Percentiles rank a stretch among this genome's conserved stretches.
Evolutionary conservation across 495 filamentous ascomycete genomes (phyloP).

Genomic region (Xylaria telfairii): DNA sequence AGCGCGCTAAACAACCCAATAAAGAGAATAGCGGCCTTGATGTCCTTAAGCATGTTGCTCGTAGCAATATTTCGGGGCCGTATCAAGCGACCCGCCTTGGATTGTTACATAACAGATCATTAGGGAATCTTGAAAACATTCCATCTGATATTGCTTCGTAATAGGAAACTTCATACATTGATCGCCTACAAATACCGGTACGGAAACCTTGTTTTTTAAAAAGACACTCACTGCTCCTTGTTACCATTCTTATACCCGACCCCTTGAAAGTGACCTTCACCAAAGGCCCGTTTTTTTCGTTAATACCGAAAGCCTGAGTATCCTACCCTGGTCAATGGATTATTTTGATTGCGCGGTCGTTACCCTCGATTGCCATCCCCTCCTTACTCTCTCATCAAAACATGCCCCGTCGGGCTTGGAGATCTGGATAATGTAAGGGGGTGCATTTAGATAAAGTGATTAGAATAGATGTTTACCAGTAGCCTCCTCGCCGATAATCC

Average conservation of each 20-base stretch:
- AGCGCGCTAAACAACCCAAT: no score
- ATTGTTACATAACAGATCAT: background rate
- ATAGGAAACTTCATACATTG: constrained; percentile 11
- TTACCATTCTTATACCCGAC: background rate
- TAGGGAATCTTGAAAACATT: background rate
- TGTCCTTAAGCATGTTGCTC: background rate
- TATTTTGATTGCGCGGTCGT: constrained; percentile 20
- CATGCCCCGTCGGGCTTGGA: constrained; percentile 19
- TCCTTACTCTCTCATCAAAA: constrained; percentile 21
- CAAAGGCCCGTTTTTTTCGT: constrained; percentile 2
- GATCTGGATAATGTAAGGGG: constrained; percentile 45
- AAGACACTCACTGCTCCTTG: constrained; percentile 9
- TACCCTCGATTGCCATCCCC: background rate
- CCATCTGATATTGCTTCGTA: background rate
- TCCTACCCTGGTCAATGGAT: constrained; percentile 20
- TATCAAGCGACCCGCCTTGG: background rate
- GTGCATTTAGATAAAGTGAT: constrained; percentile 30
- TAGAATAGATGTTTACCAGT: constrained; percentile 47
- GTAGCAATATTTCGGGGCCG: background rate
- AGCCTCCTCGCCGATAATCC: constrained; percentile 54
- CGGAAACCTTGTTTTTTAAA: constrained; percentile 11
- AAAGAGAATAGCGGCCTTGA: background rate
- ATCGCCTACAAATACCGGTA: background rate
- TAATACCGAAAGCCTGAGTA: constrained; percentile 16
- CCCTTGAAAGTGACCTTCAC: background rate